phyloP scores from a whole-genome alignment of 139 green algal genomes.

The Chlamydomonas sp. region DNA sequence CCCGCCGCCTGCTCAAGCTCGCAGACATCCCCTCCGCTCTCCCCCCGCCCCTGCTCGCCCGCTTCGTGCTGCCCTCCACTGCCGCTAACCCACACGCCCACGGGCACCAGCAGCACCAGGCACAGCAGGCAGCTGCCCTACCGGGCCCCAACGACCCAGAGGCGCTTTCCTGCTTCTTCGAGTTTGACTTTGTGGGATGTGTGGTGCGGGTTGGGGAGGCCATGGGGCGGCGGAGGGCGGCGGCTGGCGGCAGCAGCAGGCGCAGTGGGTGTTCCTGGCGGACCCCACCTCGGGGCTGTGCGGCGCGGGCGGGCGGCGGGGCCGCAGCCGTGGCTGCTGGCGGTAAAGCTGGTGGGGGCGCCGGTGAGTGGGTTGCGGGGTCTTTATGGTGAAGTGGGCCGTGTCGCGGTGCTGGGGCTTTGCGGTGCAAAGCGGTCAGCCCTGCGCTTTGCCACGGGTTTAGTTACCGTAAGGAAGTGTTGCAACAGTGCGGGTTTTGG shows the following conservation, averaged over 20 bases:
- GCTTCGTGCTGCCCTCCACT: not conserved
- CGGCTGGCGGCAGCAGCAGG: not conserved
- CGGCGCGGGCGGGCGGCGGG: too few relatives aligned
- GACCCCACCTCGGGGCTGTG: conserved; percentile 30
- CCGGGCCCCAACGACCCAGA: not conserved
- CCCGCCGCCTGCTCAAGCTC: conserved; percentile 10
- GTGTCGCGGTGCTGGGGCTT: too few relatives aligned
- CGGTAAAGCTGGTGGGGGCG: conserved; percentile 22
- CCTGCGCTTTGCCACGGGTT: too few relatives aligned
- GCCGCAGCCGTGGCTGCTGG: conserved; percentile 35
- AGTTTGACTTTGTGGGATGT: conserved; percentile 29
- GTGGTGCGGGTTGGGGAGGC: conserved; percentile 15
- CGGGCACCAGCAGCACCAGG: not conserved
- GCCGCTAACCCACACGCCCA: not conserved
- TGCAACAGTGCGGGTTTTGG: too few relatives aligned
- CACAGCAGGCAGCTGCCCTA: not conserved
- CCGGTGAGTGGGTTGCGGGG: not conserved
- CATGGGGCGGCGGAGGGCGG: not conserved
- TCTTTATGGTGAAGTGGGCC: too few relatives aligned
- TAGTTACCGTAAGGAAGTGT: too few relatives aligned
- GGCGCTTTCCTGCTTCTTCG: not conserved
- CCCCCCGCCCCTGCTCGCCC: not conserved
- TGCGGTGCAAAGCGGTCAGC: too few relatives aligned
- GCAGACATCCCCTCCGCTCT: not conserved
- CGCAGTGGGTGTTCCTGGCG: conserved; percentile 44